A percentile compares a stretch with the other conserved stretches of the same genome.
Evolutionary conservation across 768 basidiomycete species (phyloP).

Genomic region (Nidularia sp.): DNA sequence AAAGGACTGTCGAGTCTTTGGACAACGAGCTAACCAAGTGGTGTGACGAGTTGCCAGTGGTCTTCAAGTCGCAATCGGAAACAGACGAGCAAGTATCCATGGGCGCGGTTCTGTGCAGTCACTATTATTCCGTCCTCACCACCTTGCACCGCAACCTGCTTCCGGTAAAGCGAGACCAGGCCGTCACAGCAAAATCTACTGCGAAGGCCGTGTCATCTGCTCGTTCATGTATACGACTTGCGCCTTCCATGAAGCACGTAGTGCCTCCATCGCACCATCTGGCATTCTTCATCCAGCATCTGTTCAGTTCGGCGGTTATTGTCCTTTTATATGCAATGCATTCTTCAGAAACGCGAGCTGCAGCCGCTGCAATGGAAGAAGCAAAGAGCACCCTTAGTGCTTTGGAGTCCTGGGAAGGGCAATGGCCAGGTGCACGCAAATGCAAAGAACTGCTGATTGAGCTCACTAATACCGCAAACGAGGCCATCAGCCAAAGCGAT

Average conservation of each 20-base stretch:
- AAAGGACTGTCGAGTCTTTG: constrained; percentile 71
- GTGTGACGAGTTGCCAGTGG: constrained; percentile 73
- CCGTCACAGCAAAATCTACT: constrained; percentile 66
- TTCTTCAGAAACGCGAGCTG: constrained; percentile 58
- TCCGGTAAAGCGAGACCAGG: constrained; percentile 72
- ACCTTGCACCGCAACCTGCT: constrained; percentile 87
- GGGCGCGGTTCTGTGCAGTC: constrained; percentile 82
- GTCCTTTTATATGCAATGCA: constrained; percentile 86
- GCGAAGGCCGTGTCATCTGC: constrained; percentile 81
- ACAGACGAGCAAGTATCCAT: constrained; percentile 82
- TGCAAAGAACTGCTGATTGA: constrained; percentile 79
- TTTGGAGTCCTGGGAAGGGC: constrained; percentile 77
- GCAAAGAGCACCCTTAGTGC: constrained; percentile 68
- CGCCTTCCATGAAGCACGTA: constrained; percentile 78
- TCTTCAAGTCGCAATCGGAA: constrained; percentile 70
- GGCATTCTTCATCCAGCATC: constrained; percentile 85
- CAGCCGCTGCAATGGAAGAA: constrained; percentile 78
- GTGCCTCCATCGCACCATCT: constrained; percentile 85
- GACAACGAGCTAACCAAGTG: constrained; percentile 77
- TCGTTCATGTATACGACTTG: constrained; percentile 80
- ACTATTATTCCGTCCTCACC: constrained; percentile 85
- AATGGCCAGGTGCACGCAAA: constrained; percentile 86
- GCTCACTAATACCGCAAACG: constrained; percentile 62
- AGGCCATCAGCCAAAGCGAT: constrained; percentile 49
- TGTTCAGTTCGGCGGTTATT: constrained; percentile 87